A percentile compares a stretch with the other conserved stretches of the same genome.
Conservation (phyloP, 139 green algal species). For the Closterium sp. region DNA sequence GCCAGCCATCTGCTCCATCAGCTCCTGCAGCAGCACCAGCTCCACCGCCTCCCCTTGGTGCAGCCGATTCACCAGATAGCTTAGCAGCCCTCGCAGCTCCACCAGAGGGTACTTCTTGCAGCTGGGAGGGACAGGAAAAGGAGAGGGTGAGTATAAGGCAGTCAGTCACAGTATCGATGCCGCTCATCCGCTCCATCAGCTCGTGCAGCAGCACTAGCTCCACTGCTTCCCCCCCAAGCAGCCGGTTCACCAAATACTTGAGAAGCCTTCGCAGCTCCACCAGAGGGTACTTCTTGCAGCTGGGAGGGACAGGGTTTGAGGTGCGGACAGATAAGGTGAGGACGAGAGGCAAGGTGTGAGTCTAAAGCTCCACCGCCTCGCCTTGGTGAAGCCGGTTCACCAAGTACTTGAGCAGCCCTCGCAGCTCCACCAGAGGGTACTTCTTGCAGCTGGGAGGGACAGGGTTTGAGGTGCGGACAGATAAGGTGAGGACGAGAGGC, state of each 20-base stretch:
- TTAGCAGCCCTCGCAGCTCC: slow-evolving; percentile 53
- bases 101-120: slow-evolving; percentile 47
- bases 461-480: too few relatives aligned
- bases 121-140: neutral
- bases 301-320: neutral
- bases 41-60: slow-evolving; percentile 66
- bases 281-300: slow-evolving; percentile 41
- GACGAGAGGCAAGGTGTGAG: too few relatives aligned
- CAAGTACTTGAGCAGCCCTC: slow-evolving; percentile 63
- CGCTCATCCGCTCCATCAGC: too few relatives aligned
- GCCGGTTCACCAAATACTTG: slow-evolving; percentile 72
- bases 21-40: slow-evolving; percentile 66
- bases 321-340: too few relatives aligned
- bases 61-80: slow-evolving; percentile 75
- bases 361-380: too few relatives aligned
- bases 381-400: slow-evolving; percentile 67
- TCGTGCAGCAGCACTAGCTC: slow-evolving; percentile 66
- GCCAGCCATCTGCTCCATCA: slow-evolving; percentile 64
- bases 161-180: too few relatives aligned
- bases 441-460: slow-evolving; percentile 37
- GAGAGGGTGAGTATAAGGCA: too few relatives aligned
- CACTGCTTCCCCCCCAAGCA: slow-evolving; percentile 64
- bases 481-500: too few relatives aligned
- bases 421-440: slow-evolving; percentile 51
- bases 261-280: slow-evolving; percentile 54